phyloP scores from a whole-genome alignment of 140 eudicot species.

The Oenanthe javanica region DNA sequence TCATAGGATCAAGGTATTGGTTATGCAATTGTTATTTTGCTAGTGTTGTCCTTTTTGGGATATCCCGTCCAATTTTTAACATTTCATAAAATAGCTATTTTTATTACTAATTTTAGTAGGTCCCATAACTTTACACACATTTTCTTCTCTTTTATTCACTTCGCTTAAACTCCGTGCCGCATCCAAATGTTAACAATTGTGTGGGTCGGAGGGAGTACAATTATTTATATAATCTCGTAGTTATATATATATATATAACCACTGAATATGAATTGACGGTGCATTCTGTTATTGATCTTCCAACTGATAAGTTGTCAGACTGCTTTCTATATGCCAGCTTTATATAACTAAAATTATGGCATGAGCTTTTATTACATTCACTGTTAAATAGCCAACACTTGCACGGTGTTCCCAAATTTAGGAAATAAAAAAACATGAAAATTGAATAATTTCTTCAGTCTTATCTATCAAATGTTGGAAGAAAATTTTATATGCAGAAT shows the following conservation, averaged over 20 bases:
- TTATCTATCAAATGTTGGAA: background rate
- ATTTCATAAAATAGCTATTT: too few relatives aligned
- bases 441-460: background rate
- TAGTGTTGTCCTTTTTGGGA: background rate
- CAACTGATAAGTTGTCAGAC: background rate
- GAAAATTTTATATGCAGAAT: background rate
- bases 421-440: background rate
- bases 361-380: background rate
- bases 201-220: too few relatives aligned
- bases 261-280: background rate
- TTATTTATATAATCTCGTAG: too few relatives aligned
- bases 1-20: conserved; percentile 24
- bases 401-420: background rate
- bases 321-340: background rate
- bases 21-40: background rate
- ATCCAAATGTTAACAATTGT: too few relatives aligned
- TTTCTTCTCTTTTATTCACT: too few relatives aligned
- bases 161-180: too few relatives aligned
- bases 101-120: too few relatives aligned
- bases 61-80: too few relatives aligned
- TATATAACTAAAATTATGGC: background rate
- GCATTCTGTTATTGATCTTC: background rate
- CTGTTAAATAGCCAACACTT: background rate
- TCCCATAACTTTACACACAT: too few relatives aligned
- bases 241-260: background rate